These are phyloP conservation scores for Aspergillus sp. DNA, from an alignment of 2,329 filamentous ascomycete species.

Conservation along the genomic window DNA sequence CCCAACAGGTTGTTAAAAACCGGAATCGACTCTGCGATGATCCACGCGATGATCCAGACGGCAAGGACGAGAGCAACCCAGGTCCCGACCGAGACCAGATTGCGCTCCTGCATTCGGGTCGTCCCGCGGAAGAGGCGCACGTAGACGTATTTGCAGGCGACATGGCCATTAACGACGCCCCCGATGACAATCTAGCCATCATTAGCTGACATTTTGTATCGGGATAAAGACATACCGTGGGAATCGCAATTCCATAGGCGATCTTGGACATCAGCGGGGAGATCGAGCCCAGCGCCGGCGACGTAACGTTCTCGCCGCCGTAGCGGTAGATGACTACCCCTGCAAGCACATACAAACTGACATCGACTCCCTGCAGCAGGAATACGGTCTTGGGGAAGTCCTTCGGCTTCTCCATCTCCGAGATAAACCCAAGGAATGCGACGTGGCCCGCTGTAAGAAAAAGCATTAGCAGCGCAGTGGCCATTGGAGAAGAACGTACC, in stretches of 20 bases:
- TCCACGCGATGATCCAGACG: constrained; percentile 54
- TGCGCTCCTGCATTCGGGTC: constrained; percentile 45
- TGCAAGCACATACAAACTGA: constrained; percentile 54
- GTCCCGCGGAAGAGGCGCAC: constrained; percentile 53
- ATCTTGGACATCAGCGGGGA: constrained; percentile 49
- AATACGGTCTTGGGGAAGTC: constrained; percentile 56
- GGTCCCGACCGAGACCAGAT: constrained; percentile 41
- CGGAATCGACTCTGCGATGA: constrained; percentile 61
- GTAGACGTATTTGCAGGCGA: constrained; percentile 59
- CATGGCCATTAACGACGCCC: constrained; percentile 60
- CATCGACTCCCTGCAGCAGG: constrained; percentile 51
- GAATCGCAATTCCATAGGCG: constrained; percentile 59
- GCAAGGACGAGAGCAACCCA: constrained; percentile 51
- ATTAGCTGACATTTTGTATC: neutral
- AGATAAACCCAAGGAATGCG: constrained; percentile 59
- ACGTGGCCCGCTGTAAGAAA: constrained; percentile 48
- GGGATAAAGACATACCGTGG: constrained; percentile 38
- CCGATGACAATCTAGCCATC: constrained; percentile 57
- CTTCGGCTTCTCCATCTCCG: constrained; percentile 52
- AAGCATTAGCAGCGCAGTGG: constrained; percentile 30
- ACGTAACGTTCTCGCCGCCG: constrained; percentile 51
- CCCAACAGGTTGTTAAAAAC: constrained; percentile 58
- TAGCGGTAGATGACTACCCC: constrained; percentile 61
- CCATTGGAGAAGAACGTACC: constrained; percentile 41
- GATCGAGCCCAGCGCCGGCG: constrained; percentile 58